Evolutionary conservation across 1,284 basidiomycete species (phyloP).

Genomic region (Cryptococcus hybrid): DNA sequence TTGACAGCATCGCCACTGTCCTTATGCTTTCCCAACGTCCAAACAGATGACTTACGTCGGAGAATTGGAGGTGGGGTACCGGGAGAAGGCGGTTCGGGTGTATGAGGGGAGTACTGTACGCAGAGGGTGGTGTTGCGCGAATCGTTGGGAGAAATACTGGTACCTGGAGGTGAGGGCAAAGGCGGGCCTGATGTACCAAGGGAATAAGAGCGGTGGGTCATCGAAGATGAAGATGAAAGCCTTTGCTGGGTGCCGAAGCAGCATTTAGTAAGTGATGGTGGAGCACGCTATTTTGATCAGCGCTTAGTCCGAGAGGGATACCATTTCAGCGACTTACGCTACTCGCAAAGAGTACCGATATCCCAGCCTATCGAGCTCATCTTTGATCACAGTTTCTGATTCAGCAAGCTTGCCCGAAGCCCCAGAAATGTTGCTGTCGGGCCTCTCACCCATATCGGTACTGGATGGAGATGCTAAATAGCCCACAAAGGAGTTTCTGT

Average conservation of each 20-base stretch:
- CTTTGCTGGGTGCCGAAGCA: slow-evolving; percentile 3
- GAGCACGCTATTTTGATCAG: slow-evolving; percentile 9
- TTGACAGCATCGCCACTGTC: slow-evolving; percentile 30
- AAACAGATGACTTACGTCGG: slow-evolving; percentile 25
- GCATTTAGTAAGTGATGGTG: slow-evolving; percentile 19
- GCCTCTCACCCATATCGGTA: not conserved
- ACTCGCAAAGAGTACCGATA: slow-evolving; percentile 46
- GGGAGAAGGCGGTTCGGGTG: not conserved
- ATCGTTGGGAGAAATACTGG: slow-evolving; percentile 24
- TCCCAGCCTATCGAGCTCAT: slow-evolving; percentile 41
- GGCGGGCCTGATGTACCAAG: slow-evolving; percentile 4
- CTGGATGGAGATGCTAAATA: not conserved
- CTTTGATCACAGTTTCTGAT: not conserved
- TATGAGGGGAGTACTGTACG: slow-evolving; percentile 14
- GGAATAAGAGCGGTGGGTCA: slow-evolving; percentile 7
- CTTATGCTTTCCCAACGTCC: slow-evolving; percentile 22
- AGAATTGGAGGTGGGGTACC: slow-evolving; percentile 4
- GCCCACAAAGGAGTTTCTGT: not conserved
- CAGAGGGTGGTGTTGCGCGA: slow-evolving; percentile 19
- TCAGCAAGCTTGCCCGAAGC: not conserved
- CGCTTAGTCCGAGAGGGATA: not conserved
- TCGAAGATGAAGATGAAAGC: not conserved
- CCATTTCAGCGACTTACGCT: slow-evolving; percentile 32
- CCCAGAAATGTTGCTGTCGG: not conserved
- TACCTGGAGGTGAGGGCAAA: slow-evolving; percentile 17